These are phyloP conservation scores for Geranomyces variabilis DNA, from an alignment of 192 early-diverging fungal species.

Conservation along the genomic window DNA sequence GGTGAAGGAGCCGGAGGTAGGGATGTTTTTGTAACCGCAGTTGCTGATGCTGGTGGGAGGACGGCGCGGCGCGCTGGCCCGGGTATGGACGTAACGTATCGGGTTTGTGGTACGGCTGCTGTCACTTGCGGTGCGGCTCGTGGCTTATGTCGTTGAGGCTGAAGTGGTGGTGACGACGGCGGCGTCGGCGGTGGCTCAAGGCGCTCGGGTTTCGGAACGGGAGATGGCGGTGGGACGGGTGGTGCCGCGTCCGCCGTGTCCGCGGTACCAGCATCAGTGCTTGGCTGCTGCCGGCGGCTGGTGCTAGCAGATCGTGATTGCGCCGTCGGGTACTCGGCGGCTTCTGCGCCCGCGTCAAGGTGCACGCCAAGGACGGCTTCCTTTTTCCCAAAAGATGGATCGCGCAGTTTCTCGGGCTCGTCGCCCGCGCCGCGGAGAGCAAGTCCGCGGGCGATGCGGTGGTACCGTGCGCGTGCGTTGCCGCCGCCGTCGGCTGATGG, in stretches of 20 bases:
- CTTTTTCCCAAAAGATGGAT: not conserved
- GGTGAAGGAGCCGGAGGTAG: not conserved
- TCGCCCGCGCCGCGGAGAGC: not conserved
- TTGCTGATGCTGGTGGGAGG: not conserved
- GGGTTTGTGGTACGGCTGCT: not conserved
- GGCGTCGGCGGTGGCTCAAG: not conserved
- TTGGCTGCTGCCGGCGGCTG: too few relatives aligned
- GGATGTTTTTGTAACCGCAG: not conserved
- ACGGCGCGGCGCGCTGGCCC: not conserved
- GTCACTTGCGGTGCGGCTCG: too few relatives aligned
- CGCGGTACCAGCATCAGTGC: too few relatives aligned
- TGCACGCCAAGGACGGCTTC: not conserved
- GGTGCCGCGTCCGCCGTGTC: not conserved
- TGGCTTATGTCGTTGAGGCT: too few relatives aligned
- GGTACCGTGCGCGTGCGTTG: not conserved
- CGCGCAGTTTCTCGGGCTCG: not conserved
- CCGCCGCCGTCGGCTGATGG: not conserved
- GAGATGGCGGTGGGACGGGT: not conserved
- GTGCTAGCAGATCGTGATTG: too few relatives aligned
- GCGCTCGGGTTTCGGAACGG: not conserved
- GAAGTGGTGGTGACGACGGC: not conserved
- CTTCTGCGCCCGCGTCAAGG: too few relatives aligned
- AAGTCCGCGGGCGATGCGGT: constrained; percentile 9
- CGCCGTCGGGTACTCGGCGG: too few relatives aligned
- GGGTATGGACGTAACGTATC: not conserved